Evolutionary conservation across 1,284 basidiomycete genomes (phyloP).

Genomic region (Apiotrichum laibachii): DNA sequence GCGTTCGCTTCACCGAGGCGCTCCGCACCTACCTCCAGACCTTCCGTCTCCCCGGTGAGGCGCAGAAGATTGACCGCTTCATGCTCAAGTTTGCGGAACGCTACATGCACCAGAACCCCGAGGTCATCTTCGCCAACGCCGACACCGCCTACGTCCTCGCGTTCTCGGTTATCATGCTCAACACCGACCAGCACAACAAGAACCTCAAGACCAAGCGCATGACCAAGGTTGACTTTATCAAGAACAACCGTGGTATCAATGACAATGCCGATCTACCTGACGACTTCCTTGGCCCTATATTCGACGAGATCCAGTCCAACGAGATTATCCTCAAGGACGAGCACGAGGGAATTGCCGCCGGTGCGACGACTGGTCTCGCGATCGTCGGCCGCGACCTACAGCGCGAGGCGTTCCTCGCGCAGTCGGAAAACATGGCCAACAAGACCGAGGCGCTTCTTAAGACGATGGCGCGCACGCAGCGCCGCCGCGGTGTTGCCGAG

Average conservation of each 20-base stretch:
- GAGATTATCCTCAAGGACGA: constrained; percentile 99
- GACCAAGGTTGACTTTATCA: constrained; percentile 83
- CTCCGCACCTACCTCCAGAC: constrained; percentile 83
- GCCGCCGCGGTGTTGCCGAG: constrained; percentile 62
- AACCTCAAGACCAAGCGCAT: constrained; percentile 84
- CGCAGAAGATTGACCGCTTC: constrained; percentile 97
- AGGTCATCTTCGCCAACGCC: constrained; percentile 71
- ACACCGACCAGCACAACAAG: constrained; percentile 92
- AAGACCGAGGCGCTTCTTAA: constrained; percentile 93
- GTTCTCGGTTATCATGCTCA: constrained; percentile 89
- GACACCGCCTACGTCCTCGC: constrained; percentile 91
- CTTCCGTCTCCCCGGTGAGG: constrained; percentile 90
- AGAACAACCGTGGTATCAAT: constrained; percentile 93
- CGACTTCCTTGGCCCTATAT: constrained; percentile 72
- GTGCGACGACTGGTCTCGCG: constrained; percentile 64
- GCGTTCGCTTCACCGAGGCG: constrained; percentile 78
- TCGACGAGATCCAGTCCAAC: constrained; percentile 82
- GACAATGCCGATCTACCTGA: constrained; percentile 83
- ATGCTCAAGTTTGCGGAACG: constrained; percentile 97
- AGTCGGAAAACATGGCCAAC: constrained; percentile 90
- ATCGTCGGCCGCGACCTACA: constrained; percentile 88
- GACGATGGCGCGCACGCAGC: constrained; percentile 82
- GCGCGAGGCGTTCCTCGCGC: constrained; percentile 87
- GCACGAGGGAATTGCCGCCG: constrained; percentile 61
- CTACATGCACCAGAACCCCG: constrained; percentile 80